phyloP scores from a whole-genome alignment of 2,329 filamentous ascomycete species.

The Ascochyta fabae region DNA sequence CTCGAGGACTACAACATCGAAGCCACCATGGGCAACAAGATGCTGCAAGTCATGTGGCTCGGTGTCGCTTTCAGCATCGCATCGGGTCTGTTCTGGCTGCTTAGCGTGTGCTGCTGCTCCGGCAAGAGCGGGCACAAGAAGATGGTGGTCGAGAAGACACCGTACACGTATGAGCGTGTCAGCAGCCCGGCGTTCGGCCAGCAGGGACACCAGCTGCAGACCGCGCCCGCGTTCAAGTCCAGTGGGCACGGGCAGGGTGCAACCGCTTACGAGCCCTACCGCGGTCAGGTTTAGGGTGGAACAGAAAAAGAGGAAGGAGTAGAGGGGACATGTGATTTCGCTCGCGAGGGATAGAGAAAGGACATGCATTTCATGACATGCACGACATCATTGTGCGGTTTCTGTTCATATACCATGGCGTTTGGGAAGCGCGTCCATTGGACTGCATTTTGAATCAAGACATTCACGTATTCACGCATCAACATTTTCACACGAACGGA shows the following conservation, averaged over 20 bases:
- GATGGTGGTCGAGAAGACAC: conserved; percentile 64
- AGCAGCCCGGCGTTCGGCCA: conserved; percentile 49
- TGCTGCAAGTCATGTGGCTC: conserved; percentile 79
- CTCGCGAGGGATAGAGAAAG: background rate
- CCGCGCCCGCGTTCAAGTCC: conserved; percentile 20
- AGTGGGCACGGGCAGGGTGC: conserved; percentile 31
- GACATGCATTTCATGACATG: conserved; percentile 3
- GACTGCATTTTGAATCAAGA: background rate
- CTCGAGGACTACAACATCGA: conserved; percentile 75
- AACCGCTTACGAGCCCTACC: conserved; percentile 52
- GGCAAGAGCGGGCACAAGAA: conserved; percentile 61
- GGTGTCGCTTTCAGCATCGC: conserved; percentile 77
- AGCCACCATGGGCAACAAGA: conserved; percentile 69
- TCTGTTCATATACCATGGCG: conserved; percentile 17
- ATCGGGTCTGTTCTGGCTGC: conserved; percentile 86
- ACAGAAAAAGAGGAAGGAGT: background rate
- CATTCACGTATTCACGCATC: background rate
- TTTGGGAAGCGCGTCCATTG: background rate
- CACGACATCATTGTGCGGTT: conserved; percentile 8
- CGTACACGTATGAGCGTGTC: conserved; percentile 66
- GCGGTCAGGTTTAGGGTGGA: conserved; percentile 11
- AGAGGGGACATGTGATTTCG: too few relatives aligned
- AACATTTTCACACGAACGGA: background rate
- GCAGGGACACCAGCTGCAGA: conserved; percentile 34
- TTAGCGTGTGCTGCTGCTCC: conserved; percentile 90